phyloP scores from a whole-genome alignment of 73 alveolate genomes.

The Uronychia binucleata region DNA sequence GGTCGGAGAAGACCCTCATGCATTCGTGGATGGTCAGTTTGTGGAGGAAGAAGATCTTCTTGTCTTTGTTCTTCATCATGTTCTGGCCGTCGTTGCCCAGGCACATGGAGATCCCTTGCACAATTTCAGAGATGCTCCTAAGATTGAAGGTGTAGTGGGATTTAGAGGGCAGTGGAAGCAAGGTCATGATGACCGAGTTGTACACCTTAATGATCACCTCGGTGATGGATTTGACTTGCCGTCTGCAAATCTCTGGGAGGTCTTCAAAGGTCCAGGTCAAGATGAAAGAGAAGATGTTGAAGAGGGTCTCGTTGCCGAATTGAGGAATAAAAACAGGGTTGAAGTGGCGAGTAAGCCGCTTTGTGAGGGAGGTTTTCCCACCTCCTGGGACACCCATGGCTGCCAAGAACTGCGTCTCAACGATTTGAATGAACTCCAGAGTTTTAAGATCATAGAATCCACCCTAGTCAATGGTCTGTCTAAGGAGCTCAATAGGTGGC shows the following conservation, averaged over 20 bases:
- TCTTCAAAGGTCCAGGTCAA: constrained; percentile 85
- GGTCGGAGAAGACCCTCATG: constrained; percentile 90
- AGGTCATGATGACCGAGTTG: constrained; percentile 71
- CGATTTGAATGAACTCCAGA: constrained; percentile 82
- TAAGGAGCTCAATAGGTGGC: constrained; percentile 96
- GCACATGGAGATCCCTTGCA: constrained; percentile 85
- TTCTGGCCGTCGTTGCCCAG: constrained; percentile 53
- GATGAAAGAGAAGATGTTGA: constrained; percentile 78
- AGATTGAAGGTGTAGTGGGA: constrained; percentile 92
- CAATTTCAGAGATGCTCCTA: constrained; percentile 90
- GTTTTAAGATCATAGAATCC: constrained; percentile 94
- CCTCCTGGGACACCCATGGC: constrained; percentile 98
- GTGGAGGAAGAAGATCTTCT: constrained; percentile 64
- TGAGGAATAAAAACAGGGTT: constrained; percentile 80
- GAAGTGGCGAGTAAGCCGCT: constrained; percentile 89
- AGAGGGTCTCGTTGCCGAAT: constrained; percentile 80
- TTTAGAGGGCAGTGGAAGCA: constrained; percentile 93
- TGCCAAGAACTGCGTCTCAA: constrained; percentile 83
- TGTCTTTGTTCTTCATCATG: constrained; percentile 61
- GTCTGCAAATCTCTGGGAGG: constrained; percentile 77
- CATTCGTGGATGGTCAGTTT: constrained; percentile 95
- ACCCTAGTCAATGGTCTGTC: constrained; percentile 92
- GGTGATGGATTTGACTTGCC: constrained; percentile 63
- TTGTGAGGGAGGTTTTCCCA: constrained; percentile 84
- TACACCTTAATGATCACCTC: constrained; percentile 79